A percentile compares a stretch with the other conserved stretches of the same genome.
Conservation (phyloP, 176 grass and related monocot species). For the Saccharum officinarum region DNA sequence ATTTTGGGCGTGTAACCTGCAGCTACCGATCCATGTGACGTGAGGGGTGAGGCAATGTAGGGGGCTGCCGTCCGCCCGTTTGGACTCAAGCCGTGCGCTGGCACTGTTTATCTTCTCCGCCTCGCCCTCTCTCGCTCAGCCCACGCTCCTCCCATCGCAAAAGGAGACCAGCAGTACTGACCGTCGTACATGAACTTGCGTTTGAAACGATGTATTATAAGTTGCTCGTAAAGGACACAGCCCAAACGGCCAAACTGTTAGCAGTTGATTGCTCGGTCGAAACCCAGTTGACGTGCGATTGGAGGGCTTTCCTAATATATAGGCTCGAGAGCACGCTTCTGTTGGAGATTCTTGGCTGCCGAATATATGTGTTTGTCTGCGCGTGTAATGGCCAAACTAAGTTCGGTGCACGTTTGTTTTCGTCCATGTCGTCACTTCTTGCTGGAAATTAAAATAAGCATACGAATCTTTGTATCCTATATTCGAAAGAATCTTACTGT, state of each 20-base stretch:
- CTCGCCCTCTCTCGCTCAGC: no score
- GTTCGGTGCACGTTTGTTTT: not conserved
- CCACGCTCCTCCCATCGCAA: no score
- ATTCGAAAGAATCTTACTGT: no score
- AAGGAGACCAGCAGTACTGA: not conserved
- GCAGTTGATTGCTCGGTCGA: not conserved
- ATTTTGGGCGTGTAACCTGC: not conserved
- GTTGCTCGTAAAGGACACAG: not conserved
- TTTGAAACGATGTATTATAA: not conserved
- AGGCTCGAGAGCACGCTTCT: not conserved
- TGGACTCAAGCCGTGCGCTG: no score
- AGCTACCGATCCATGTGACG: not conserved
- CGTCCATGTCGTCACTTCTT: not conserved
- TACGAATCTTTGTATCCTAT: not conserved
- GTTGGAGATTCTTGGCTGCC: slow-evolving; percentile 12
- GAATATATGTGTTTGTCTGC: not conserved
- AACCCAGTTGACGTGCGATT: not conserved
- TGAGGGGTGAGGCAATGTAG: not conserved
- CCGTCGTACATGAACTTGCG: not conserved
- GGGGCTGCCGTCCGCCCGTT: no score
- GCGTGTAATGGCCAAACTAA: not conserved
- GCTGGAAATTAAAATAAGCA: not conserved
- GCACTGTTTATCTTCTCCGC: no score
- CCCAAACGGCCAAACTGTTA: not conserved
- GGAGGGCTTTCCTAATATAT: not conserved